Base-by-base conservation (phyloP, 2,329 filamentous ascomycete species). In the Davidsoniella australis region DNA sequence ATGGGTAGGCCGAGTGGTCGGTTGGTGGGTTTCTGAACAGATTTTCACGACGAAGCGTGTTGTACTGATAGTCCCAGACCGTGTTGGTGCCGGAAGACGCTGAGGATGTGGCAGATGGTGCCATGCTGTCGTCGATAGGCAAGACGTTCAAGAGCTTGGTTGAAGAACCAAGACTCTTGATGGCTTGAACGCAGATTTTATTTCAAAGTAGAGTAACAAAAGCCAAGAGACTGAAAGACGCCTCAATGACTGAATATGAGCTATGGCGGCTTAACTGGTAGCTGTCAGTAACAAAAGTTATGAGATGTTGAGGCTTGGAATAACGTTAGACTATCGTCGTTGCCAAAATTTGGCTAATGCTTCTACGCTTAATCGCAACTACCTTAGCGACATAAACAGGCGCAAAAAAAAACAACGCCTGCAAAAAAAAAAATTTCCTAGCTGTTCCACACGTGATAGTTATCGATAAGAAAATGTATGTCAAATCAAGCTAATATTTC, bases 11-110 rank as follows among this genome's bases (percentile, higher is more conserved):
- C 8, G 83, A 83, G 57, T 78, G 82, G 62, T 96, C 88, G 59
- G 76, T 82, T 0, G 91, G 89, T 16, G 91, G 89, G 57, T 93
- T 80, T 59, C 77, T 74, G 64, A 98, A 98, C 18, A 98, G 82
- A 47, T 84, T 75, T 60, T 98, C 85, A 59, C 89, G 82, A 53
- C 85, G 80, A 53, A 88, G 67, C 3, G 85, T 93, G 63, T 95
- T 76, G 67, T 85, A 96, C 58, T 87, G 75, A 63, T 85, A 80
- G 56, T 85, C 77, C 89, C 89, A 95, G 62, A 76, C 69, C 48
- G 80, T 84, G 53, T 70, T 69, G 53, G 80, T 84, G 55, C 71
- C 64, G 71, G 38, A 38, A 37, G 41, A 12, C 45, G 44, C 44
- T 9, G 39, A 44, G 23, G 45, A 38, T 33, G 36, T 48, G 39